Conservation (phyloP, 345 rosid species). For the Salix brachista region DNA sequence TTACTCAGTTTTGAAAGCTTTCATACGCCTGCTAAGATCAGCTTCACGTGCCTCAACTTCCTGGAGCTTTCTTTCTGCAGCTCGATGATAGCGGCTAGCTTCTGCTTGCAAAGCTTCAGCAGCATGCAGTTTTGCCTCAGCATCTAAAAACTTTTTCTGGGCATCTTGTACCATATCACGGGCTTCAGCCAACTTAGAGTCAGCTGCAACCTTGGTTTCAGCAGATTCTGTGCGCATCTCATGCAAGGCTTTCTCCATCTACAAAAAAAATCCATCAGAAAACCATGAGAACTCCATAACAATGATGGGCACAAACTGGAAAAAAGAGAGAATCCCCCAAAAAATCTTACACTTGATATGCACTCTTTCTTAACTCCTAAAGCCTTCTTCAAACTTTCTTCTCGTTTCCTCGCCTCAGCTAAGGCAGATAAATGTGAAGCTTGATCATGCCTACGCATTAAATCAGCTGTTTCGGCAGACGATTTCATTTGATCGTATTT, state of each 20-base stretch:
- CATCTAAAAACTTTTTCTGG: slow-evolving; percentile 55
- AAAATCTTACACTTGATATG: slow-evolving; percentile 67
- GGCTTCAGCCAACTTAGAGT: slow-evolving; percentile 60
- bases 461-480: slow-evolving; percentile 61
- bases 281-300: slow-evolving; percentile 5
- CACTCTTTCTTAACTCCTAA: slow-evolving; percentile 85
- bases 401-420: slow-evolving; percentile 73
- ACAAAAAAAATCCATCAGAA: slow-evolving; percentile 21
- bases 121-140: slow-evolving; percentile 57
- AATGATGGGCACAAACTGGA: neutral
- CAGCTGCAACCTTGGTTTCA: slow-evolving; percentile 83
- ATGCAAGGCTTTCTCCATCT: slow-evolving; percentile 92
- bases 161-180: slow-evolving; percentile 61
- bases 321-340: neutral
- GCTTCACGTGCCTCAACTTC: slow-evolving; percentile 83
- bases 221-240: slow-evolving; percentile 96
- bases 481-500: slow-evolving; percentile 64
- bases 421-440: slow-evolving; percentile 62
- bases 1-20: slow-evolving; percentile 73
- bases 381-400: slow-evolving; percentile 76
- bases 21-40: slow-evolving; percentile 60
- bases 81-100: slow-evolving; percentile 53
- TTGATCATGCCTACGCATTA: slow-evolving; percentile 53
- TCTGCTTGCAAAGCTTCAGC: slow-evolving; percentile 77
- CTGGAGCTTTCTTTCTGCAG: slow-evolving; percentile 83